These are phyloP conservation scores for Silene vulgaris DNA, from an alignment of 179 eudicot genomes.

Conservation along the genomic window DNA sequence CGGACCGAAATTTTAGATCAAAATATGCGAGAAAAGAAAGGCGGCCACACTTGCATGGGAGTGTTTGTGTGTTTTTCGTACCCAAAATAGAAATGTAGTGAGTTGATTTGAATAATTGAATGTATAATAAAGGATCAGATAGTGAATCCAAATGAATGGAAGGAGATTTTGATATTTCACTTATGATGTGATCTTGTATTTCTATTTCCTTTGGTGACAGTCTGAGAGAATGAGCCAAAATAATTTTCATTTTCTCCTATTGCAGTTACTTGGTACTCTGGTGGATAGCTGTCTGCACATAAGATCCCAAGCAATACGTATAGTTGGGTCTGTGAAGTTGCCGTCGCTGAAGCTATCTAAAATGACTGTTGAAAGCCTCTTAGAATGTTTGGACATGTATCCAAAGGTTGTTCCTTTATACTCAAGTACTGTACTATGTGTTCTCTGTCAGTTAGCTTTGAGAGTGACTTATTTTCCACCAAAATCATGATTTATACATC, in stretches of 20 bases:
- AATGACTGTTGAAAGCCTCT: slow-evolving; percentile 48
- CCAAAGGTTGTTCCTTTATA: slow-evolving; percentile 47
- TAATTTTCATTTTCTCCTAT: slow-evolving; percentile 15
- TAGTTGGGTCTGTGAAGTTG: slow-evolving; percentile 47
- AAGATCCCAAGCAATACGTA: slow-evolving; percentile 53
- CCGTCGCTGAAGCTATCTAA: slow-evolving; percentile 41
- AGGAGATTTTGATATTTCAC: background rate
- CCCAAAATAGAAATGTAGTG: too few relatives aligned
- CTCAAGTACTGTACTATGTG: background rate
- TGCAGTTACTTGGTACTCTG: slow-evolving; percentile 68
- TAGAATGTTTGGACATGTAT: slow-evolving; percentile 52
- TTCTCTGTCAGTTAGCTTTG: background rate
- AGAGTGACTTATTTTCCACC: too few relatives aligned
- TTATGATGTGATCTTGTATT: background rate
- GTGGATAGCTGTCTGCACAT: slow-evolving; percentile 44
- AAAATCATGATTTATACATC: background rate
- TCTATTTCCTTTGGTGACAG: slow-evolving; percentile 3
- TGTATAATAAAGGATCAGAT: too few relatives aligned
- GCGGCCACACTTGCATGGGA: too few relatives aligned
- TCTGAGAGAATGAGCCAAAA: background rate
- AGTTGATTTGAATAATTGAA: too few relatives aligned
- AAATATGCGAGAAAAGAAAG: too few relatives aligned
- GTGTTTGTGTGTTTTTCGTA: too few relatives aligned
- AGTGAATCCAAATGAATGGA: too few relatives aligned
- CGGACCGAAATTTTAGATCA: too few relatives aligned